Conservation (phyloP, 345 rosid genomes). For the Bretschneidera sinensis region DNA sequence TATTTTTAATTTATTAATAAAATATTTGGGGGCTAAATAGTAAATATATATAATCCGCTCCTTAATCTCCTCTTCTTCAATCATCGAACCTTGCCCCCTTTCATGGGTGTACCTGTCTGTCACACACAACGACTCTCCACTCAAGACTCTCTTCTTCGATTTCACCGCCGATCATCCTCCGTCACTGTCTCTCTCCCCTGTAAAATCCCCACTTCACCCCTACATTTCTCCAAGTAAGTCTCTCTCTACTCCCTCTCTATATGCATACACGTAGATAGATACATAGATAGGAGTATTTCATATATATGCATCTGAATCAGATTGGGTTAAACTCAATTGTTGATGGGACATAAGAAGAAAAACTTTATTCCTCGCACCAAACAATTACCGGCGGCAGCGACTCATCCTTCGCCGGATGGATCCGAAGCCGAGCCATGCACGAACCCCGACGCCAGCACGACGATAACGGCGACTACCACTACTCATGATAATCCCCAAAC, state of each 20-base stretch:
- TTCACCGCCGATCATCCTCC: constrained; percentile 37
- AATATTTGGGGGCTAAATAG: too few relatives aligned
- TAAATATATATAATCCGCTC: not conserved
- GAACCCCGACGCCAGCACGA: constrained; percentile 4
- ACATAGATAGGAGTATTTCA: not conserved
- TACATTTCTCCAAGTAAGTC: constrained; percentile 23
- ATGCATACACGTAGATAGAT: not conserved
- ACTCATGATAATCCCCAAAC: constrained; percentile 6
- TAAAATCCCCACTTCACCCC: constrained; percentile 18
- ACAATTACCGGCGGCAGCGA: constrained; percentile 27
- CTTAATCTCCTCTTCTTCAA: not conserved
- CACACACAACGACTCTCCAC: constrained; percentile 20
- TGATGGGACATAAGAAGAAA: constrained; percentile 87
- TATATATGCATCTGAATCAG: constrained; percentile 33
- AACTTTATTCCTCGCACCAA: constrained; percentile 51
- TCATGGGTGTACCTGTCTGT: constrained; percentile 15
- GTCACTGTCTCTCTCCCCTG: constrained; percentile 6
- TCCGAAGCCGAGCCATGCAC: constrained; percentile 19
- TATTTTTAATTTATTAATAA: too few relatives aligned
- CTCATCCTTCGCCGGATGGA: not conserved
- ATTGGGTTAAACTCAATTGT: constrained; percentile 25
- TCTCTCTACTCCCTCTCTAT: not conserved
- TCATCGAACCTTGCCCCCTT: constrained; percentile 9
- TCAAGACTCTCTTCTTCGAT: constrained; percentile 27
- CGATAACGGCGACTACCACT: not conserved